Evolutionary conservation across 2,329 filamentous ascomycete genomes (phyloP).

Genomic region (Graphilbum sp.): DNA sequence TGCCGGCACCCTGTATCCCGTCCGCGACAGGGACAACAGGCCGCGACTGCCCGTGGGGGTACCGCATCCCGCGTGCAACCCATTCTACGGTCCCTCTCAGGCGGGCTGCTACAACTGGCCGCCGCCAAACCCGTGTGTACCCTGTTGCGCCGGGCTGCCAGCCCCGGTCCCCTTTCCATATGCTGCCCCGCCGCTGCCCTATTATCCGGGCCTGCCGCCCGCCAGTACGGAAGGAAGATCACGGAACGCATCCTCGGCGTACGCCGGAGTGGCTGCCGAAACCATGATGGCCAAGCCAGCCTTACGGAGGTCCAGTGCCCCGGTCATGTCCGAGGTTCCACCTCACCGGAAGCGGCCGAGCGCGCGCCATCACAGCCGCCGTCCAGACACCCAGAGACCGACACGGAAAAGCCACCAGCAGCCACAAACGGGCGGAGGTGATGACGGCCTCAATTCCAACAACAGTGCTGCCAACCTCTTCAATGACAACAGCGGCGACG

Average conservation of each 20-base stretch:
- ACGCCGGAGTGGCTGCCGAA: not conserved
- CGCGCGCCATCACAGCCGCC: not conserved
- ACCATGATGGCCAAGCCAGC: not conserved
- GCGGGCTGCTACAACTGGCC: not conserved
- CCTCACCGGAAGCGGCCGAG: not conserved
- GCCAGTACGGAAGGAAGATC: not conserved
- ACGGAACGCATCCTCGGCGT: not conserved
- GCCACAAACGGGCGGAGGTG: conserved; percentile 16
- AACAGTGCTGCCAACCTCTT: conserved; percentile 4
- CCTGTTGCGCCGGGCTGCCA: conserved; percentile 1
- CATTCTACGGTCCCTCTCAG: conserved; percentile 18
- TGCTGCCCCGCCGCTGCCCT: not conserved
- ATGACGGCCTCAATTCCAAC: conserved; percentile 3
- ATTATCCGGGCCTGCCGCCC: not conserved
- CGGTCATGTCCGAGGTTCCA: not conserved
- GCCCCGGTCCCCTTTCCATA: not conserved
- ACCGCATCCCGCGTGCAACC: conserved; percentile 26
- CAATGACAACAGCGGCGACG: conserved; percentile 2
- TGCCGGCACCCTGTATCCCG: conserved; percentile 29
- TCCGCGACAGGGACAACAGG: conserved; percentile 12
- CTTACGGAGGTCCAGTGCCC: not conserved
- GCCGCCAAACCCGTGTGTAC: not conserved
- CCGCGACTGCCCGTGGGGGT: conserved; percentile 22
- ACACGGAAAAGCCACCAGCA: conserved; percentile 20
- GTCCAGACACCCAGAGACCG: not conserved